These are phyloP conservation scores for Funneliformis geosporum DNA, from an alignment of 192 early-diverging fungal species.

Conservation along the genomic window DNA sequence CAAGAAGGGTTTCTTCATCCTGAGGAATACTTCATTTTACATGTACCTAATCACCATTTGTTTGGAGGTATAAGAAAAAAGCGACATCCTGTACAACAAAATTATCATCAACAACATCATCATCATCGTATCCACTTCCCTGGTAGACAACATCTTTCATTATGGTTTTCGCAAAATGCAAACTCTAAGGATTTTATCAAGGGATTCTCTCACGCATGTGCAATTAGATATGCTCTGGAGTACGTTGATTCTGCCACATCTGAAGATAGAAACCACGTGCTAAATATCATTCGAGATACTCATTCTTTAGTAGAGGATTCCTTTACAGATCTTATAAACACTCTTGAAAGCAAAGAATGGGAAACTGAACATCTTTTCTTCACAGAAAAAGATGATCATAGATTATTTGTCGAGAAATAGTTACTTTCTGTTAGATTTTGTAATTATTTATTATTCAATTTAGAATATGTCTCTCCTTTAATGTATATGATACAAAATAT, in stretches of 20 bases:
- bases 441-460: background rate
- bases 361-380: conserved; percentile 50
- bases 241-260: background rate
- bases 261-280: background rate
- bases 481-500: too few species aligned
- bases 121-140: background rate
- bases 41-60: background rate
- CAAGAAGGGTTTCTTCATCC: conserved; percentile 38
- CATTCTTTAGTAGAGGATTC: conserved; percentile 42
- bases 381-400: conserved; percentile 39
- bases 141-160: conserved; percentile 40
- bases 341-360: conserved; percentile 52
- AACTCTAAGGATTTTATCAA: conserved; percentile 53
- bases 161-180: conserved; percentile 61
- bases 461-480: too few species aligned
- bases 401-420: conserved; percentile 29
- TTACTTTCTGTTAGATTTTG: too few species aligned
- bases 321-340: conserved; percentile 39
- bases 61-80: background rate
- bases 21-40: conserved; percentile 45
- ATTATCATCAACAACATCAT: background rate
- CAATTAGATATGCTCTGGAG: conserved; percentile 42
- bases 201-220: conserved; percentile 67
- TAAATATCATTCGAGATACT: conserved; percentile 35
- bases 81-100: background rate